Conservation (phyloP, 1,284 basidiomycete species). For the Malassezia sp. region DNA sequence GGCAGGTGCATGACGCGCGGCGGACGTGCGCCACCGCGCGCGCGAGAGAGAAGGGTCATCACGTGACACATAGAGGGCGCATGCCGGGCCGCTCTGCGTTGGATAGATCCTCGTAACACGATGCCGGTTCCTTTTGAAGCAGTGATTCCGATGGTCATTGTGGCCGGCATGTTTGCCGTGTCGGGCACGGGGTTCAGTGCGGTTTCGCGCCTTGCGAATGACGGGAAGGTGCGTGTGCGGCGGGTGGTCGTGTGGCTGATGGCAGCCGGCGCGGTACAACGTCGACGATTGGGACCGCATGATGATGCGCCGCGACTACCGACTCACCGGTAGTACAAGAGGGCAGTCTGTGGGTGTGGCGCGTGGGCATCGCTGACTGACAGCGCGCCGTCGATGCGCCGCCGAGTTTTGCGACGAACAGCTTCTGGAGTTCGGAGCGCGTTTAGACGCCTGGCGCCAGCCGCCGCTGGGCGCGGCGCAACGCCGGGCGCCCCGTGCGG, state of each 20-base stretch:
- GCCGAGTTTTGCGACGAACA: conserved; percentile 41
- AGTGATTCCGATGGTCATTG: conserved; percentile 44
- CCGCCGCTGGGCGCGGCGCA: no score
- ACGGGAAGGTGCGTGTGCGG: conserved; percentile 37
- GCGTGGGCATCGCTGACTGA: neutral
- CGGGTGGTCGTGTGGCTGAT: neutral
- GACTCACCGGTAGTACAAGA: conserved; percentile 38
- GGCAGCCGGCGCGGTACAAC: conserved; percentile 37
- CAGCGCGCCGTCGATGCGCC: conserved; percentile 32
- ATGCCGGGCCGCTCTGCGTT: neutral
- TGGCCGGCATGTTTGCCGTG: conserved; percentile 44
- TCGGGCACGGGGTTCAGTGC: conserved; percentile 43
- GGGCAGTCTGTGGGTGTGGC: conserved; percentile 43
- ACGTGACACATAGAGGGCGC: conserved; percentile 5
- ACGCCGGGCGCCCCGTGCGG: no score
- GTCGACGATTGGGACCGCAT: conserved; percentile 45
- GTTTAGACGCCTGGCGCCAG: no score
- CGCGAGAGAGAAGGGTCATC: neutral
- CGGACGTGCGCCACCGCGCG: no score
- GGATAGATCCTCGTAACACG: conserved; percentile 6
- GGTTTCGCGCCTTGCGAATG: conserved; percentile 36
- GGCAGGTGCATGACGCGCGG: no score
- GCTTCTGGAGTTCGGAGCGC: conserved; percentile 37
- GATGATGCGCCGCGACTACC: conserved; percentile 45
- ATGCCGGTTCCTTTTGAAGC: conserved; percentile 47